Evolutionary conservation across 352 stramenopile species (phyloP), one percentile per base, ranked within the genome.

Genomic region (Pythium vanterpoolii): DNA sequence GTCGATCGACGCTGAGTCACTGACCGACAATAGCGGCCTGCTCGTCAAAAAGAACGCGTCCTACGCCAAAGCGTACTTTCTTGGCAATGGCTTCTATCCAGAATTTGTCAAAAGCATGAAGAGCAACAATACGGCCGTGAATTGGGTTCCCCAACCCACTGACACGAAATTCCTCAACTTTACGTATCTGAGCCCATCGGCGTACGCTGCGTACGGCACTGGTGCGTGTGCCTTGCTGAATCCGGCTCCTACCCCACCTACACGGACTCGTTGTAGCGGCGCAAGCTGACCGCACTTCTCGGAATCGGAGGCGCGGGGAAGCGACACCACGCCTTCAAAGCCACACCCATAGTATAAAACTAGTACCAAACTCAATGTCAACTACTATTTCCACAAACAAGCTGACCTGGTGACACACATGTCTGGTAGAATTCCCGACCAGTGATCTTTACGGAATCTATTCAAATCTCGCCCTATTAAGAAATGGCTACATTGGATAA

Each of bases 21-120:
- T 73, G 28, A 67, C 44, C 3, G 65, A 73, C 23, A 49, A 72
- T 44, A 68, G 65, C 26, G 66, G 69, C 4, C 27, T 64, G 11
- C 24, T 66, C 8, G 36, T 74, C 42, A 77, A 77, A 43, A 77
- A 77, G 56, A 71, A 74, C 30, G 69, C 62, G 16, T 73, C 60
- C 10, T 77, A 68, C 26, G 66, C 69, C 27, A 71, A 65, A n/a
- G 69, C 69, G 4, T 66, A 71, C 33, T 68, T 74, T 43, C 21
- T 74, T 18, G 66, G 66, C 13, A 26, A 45, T 0, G 69, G 69
- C 1, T 74, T 74, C 40, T 66, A 72, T 21, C 30, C 62, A 24
- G 33, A 42, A 6, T 73, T 72, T 26, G 14, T 57, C 14, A 50
- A 63, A 36, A 56, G 46, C 6, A 69, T 74, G 55, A 58, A 65